Evolutionary conservation across 805 yeast species (phyloP), one percentile per base, ranked within the genome.

Genomic region (Saccharomycopsis sp.): DNA sequence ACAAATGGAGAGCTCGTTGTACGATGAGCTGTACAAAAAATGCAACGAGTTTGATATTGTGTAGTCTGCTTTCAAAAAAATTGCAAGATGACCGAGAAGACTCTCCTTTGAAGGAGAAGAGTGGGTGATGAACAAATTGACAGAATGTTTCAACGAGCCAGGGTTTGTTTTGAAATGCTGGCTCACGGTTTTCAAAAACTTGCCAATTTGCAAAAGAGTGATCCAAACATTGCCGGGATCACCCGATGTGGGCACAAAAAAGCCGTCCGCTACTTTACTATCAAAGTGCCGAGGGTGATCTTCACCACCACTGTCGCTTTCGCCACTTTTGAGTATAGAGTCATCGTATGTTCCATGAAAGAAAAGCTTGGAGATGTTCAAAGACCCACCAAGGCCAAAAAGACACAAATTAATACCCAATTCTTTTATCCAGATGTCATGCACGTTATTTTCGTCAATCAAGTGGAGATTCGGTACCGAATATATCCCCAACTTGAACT

Each of bases 211-310:
- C 38, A 80, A 57, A 45, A 80, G 58, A 6, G 85, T 77, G 29
- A 79, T 68, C 94, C 94, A 82, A 32, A 80, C 65, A 48, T 78
- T 78, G 1, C 89, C 88, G 1, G 74, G 71, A 46, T 69, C 73
- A 2, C 75, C 73, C 31, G 74, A 67, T 4, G 80, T 75, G 1
- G 82, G 80, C 17, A 74, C 59, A 10, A 58, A 43, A 32, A 43
- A 39, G 6, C 52, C 49, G 19, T 52, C 45, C 12, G 9, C n/a
- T 25, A 25, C 27, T n/a, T 25, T n/a, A n/a, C n/a, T n/a, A n/a
- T n/a, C n/a, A n/a, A n/a, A n/a, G n/a, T n/a, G n/a, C n/a, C n/a
- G n/a, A n/a, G n/a, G n/a, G n/a, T n/a, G n/a, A n/a, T n/a, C n/a
- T n/a, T n/a, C n/a, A n/a, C n/a, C n/a, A 22, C 48, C 52, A 23